These are phyloP conservation scores for Triangularia setosa DNA, from an alignment of 2,329 filamentous ascomycete genomes.

Conservation along the genomic window DNA sequence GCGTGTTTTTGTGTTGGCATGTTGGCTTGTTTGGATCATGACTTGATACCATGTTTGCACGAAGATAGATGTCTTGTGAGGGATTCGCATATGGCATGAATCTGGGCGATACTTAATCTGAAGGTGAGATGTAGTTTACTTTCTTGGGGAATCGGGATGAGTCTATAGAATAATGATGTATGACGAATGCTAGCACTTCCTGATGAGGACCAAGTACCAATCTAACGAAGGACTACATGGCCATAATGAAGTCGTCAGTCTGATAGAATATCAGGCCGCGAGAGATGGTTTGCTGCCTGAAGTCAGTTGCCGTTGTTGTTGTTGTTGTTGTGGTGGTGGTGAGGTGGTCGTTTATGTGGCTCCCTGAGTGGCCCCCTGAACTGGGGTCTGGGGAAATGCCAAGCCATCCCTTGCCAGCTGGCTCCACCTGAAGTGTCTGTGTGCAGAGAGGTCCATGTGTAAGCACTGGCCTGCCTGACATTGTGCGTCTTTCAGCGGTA, in stretches of 20 bases:
- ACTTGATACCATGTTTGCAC: not conserved
- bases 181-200: no score
- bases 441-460: not conserved
- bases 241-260: not conserved
- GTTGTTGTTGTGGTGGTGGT: not conserved
- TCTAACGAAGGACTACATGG: no score
- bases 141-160: not conserved
- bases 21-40: not conserved
- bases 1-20: not conserved
- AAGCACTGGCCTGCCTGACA: not conserved
- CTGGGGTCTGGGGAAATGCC: slow-evolving; percentile 1
- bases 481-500: not conserved
- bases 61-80: not conserved
- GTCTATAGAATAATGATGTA: no score
- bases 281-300: not conserved
- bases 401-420: slow-evolving; percentile 8
- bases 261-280: not conserved
- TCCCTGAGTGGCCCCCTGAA: not conserved
- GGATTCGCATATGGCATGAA: not conserved
- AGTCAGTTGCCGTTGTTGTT: not conserved
- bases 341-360: not conserved
- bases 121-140: not conserved
- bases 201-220: no score
- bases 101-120: not conserved
- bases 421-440: slow-evolving; percentile 3